Evolutionary conservation across 345 rosid species (phyloP).

Genomic region (Physaria fendleri): DNA sequence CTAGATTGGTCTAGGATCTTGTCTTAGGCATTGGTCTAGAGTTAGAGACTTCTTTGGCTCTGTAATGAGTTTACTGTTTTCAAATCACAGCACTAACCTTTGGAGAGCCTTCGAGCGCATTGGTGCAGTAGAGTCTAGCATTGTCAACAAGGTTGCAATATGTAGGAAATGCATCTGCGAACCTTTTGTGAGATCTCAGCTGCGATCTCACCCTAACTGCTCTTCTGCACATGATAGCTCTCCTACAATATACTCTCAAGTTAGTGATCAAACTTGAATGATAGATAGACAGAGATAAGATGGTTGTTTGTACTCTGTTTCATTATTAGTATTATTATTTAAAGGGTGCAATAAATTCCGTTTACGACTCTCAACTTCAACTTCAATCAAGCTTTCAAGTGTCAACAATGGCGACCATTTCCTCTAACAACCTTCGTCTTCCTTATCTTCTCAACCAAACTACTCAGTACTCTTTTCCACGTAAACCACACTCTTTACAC

Average conservation of each 20-base stretch:
- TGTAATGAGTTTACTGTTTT: neutral
- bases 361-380: neutral
- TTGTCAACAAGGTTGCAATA: slow-evolving; percentile 76
- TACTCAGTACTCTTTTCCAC: slow-evolving; percentile 3
- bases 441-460: slow-evolving; percentile 1
- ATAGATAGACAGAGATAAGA: neutral
- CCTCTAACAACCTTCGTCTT: slow-evolving; percentile 28
- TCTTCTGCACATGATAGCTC: slow-evolving; percentile 83
- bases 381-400: slow-evolving; percentile 17
- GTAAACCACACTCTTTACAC: neutral
- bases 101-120: slow-evolving; percentile 73
- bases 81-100: slow-evolving; percentile 40
- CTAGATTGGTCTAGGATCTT: neutral
- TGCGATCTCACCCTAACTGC: slow-evolving; percentile 90
- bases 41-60: neutral
- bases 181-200: slow-evolving; percentile 81
- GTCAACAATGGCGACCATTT: slow-evolving; percentile 42
- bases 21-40: neutral
- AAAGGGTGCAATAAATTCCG: neutral
- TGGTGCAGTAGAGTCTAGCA: slow-evolving; percentile 84
- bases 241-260: slow-evolving; percentile 39
- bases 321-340: neutral
- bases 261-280: neutral
- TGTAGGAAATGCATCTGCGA: slow-evolving; percentile 70
- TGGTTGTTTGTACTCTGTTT: neutral